A percentile compares a stretch with the other conserved stretches of the same genome.
Conservation (phyloP, 2,329 filamentous ascomycete genomes). For the Gaeumannomyces sp. region DNA sequence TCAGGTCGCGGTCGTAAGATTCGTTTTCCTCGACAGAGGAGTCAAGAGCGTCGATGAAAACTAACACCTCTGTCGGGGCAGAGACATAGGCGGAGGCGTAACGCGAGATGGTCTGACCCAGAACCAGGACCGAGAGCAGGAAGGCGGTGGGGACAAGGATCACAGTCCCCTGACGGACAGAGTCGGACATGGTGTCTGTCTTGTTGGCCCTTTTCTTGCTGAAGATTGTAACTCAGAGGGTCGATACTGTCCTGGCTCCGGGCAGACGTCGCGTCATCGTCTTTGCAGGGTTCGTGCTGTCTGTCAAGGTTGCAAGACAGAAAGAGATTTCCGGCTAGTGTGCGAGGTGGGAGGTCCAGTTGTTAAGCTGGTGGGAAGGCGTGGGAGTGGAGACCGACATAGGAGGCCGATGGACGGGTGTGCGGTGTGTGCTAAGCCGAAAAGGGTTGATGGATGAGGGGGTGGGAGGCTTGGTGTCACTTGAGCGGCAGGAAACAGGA, state of each 20-base stretch:
- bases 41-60: conserved; percentile 54
- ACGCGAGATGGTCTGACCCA: conserved; percentile 43
- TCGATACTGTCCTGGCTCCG: not conserved
- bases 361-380: not conserved
- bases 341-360: not conserved
- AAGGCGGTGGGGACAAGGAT: conserved; percentile 53
- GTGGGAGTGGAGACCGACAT: conserved; percentile 1
- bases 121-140: conserved; percentile 47
- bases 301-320: conserved; percentile 1
- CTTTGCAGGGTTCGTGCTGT: not conserved
- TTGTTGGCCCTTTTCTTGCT: not conserved
- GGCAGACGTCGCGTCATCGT: conserved; percentile 1
- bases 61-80: conserved; percentile 51
- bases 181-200: conserved; percentile 40
- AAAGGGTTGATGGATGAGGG: not conserved
- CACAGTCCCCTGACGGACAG: conserved; percentile 49
- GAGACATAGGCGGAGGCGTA: conserved; percentile 51
- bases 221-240: not conserved
- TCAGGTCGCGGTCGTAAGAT: conserved; percentile 55
- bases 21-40: conserved; percentile 59
- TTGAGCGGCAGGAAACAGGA: not conserved
- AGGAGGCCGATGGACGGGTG: not conserved
- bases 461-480: not conserved
- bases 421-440: not conserved
- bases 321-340: not conserved